phyloP scores from a whole-genome alignment of 257 asterid genomes.

The Ocimum tenuiflorum region DNA sequence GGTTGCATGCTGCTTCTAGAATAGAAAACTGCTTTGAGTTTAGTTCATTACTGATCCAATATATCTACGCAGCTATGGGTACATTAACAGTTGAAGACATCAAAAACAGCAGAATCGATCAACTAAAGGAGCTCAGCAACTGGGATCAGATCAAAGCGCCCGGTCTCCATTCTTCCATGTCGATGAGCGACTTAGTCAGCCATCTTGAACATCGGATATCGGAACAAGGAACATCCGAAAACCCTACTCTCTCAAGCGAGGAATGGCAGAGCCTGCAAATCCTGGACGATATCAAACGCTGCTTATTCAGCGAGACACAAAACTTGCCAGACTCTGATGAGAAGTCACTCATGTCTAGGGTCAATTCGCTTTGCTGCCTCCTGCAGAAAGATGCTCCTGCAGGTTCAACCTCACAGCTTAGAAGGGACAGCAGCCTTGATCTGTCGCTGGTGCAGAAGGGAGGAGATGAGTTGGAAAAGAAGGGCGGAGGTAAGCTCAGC shows the following conservation, averaged over 20 bases:
- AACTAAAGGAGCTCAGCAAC: conserved; percentile 51
- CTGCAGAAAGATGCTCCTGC: conserved; percentile 65
- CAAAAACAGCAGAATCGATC: conserved; percentile 41
- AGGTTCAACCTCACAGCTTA: conserved; percentile 20
- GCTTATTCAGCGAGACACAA: conserved; percentile 62
- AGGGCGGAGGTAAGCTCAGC: background rate
- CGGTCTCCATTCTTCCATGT: conserved; percentile 71
- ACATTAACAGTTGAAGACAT: conserved; percentile 37
- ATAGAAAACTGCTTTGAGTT: background rate
- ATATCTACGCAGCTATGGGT: conserved; percentile 36
- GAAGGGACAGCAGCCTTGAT: conserved; percentile 24
- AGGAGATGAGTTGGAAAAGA: conserved; percentile 23
- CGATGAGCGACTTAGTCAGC: conserved; percentile 81
- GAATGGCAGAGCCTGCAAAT: conserved; percentile 69
- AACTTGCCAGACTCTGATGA: conserved; percentile 55
- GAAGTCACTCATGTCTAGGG: conserved; percentile 76
- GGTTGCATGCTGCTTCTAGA: too few relatives aligned
- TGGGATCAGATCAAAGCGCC: conserved; percentile 81
- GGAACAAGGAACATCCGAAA: conserved; percentile 51
- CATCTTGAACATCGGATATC: conserved; percentile 81
- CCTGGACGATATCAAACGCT: conserved; percentile 55
- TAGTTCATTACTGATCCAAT: background rate
- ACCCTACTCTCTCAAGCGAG: conserved; percentile 53
- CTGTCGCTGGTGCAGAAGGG: conserved; percentile 23
- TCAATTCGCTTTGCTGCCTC: conserved; percentile 88